Percentiles rank a stretch among this genome's conserved stretches.
phyloP scores from a whole-genome alignment of 1,139 yeast genomes.

The Debaryomyces psychrophilus region DNA sequence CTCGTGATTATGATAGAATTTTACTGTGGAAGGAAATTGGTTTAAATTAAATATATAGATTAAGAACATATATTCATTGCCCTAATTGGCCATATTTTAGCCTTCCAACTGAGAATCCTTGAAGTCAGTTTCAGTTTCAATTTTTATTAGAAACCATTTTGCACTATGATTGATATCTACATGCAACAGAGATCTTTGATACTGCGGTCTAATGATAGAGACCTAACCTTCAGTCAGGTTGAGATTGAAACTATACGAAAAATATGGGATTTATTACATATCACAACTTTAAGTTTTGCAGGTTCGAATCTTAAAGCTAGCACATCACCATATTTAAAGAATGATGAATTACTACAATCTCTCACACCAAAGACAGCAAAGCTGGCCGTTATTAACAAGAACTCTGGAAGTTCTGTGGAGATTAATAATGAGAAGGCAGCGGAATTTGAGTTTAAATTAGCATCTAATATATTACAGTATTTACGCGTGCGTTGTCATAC shows the following conservation, averaged over 20 bases:
- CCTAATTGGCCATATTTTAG: background rate
- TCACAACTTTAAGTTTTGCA: constrained; percentile 2
- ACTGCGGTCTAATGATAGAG: background rate
- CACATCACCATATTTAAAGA: background rate
- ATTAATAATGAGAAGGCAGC: background rate
- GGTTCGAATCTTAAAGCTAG: constrained; percentile 1
- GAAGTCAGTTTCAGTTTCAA: background rate
- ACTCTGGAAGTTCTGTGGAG: background rate
- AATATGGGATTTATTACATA: constrained; percentile 9
- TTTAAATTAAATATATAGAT: too few species aligned
- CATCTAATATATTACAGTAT: constrained; percentile 5
- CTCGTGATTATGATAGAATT: too few species aligned
- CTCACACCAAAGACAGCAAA: background rate
- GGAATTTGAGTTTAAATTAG: constrained; percentile 1
- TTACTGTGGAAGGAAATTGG: too few species aligned
- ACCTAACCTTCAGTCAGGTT: constrained; percentile 4
- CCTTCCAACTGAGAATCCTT: background rate
- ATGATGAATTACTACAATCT: background rate
- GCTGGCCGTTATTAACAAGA: constrained; percentile 1
- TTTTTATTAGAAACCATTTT: background rate
- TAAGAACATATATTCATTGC: too few species aligned
- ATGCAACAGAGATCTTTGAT: background rate
- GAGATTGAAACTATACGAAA: constrained; percentile 7
- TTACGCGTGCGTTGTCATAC: background rate
- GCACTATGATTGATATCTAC: background rate